Evolutionary conservation across 495 filamentous ascomycete genomes (phyloP), one percentile per base, ranked within the genome.

Genomic region (Elaphomyces granulatus): DNA sequence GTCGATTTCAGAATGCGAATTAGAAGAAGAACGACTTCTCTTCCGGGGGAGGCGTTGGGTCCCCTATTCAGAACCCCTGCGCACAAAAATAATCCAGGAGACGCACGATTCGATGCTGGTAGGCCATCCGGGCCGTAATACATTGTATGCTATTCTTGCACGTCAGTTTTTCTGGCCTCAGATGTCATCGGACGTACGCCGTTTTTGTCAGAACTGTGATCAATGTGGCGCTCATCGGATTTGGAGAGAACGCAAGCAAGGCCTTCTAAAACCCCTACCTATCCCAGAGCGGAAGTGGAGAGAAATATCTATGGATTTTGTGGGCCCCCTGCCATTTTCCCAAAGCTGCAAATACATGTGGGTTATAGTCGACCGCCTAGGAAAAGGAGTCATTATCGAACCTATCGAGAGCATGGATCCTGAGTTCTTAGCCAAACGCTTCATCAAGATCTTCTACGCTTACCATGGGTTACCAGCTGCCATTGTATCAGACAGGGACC

Each of bases 291-390:
- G 43, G 17, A 44, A 30, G 8, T 56, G 43, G 47, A 4, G 51
- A 32, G 41, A 54, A 15, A 45, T 52, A 4, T 36, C 18, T 17
- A 43, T 51, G 6, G 43, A 54, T 39, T 51, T 51, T 32, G 47
- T 51, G 26, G 20, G 15, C 7, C 15, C 20, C 4, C 17, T 44
- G 32, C 26, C 26, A 40, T 3, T 16, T 45, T 16, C 38, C 8
- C 8, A 34, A n/a, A 10, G 16, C 1, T 45, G 42, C 30, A 28
- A 20, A 2, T 38, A 28, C 14, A 43, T 49, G 2, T 30, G 43
- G 28, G 39, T 49, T 16, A 42, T 52, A 10, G 20, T 34, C 4
- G 36, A 50, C 26, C 40, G 44, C 7, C 20, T 52, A 12, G 38
- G 20, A 9, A 50, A 53, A 20, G 21, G 26, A 8, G 23, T 34